Conservation (phyloP, 768 basidiomycete species). For the Candolleomyces efflorescens region DNA sequence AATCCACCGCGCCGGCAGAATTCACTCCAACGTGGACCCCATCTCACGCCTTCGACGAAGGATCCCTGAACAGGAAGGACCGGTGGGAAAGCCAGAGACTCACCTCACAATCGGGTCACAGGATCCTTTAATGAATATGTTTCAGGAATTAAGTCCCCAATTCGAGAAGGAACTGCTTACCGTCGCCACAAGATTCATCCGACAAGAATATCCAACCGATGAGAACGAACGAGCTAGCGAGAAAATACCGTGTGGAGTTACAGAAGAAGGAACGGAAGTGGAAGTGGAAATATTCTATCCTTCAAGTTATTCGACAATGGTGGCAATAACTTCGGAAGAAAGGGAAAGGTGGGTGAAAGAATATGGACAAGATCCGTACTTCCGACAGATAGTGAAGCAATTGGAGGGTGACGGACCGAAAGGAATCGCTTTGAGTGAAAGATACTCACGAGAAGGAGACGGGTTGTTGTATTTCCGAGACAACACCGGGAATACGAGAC, state of each 20-base stretch:
- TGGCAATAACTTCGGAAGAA: no score
- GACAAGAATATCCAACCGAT: no score
- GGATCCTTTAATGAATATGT: no score
- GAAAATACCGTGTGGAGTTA: no score
- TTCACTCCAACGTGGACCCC: constrained; percentile 38
- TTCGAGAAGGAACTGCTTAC: neutral
- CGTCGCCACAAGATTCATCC: neutral
- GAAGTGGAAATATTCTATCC: neutral
- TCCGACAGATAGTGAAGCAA: no score
- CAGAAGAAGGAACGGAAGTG: neutral
- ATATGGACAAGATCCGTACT: no score
- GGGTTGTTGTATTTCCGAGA: constrained; percentile 22
- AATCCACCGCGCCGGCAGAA: constrained; percentile 31
- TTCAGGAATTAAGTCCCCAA: neutral
- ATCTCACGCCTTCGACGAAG: constrained; percentile 25
- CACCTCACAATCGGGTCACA: neutral
- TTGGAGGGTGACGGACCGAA: neutral
- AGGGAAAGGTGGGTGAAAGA: no score
- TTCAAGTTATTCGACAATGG: no score
- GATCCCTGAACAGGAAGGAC: constrained; percentile 16
- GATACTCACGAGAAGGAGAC: neutral
- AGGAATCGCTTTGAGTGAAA: neutral
- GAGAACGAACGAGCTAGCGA: no score
- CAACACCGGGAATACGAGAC: constrained; percentile 11
- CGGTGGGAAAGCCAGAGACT: neutral